A percentile compares a stretch with the other conserved stretches of the same genome.
Evolutionary conservation across 257 asterid species (phyloP).

Genomic region (Coffea canephora): DNA sequence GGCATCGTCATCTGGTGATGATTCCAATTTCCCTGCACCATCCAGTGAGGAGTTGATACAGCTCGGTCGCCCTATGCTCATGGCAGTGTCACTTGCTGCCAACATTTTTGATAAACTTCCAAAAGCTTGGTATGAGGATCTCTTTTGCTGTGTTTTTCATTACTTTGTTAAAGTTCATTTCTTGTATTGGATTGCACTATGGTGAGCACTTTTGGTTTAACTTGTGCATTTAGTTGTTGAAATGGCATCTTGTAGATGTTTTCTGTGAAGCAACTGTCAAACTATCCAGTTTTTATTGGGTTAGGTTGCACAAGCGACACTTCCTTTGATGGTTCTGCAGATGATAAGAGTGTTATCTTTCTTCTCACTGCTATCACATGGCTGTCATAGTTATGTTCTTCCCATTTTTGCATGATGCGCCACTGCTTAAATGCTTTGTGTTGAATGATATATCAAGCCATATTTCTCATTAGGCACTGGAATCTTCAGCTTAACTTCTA

Average conservation of each 20-base stretch:
- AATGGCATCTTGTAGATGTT: not conserved
- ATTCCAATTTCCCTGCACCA: conserved; percentile 40
- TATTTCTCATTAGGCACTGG: not conserved
- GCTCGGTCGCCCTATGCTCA: conserved; percentile 89
- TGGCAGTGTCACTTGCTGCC: conserved; percentile 61
- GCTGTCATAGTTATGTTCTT: not conserved
- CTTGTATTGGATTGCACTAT: not conserved
- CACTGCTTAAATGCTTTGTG: not conserved
- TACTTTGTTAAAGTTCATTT: not conserved
- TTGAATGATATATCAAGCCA: not conserved
- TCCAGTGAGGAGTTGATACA: conserved; percentile 49
- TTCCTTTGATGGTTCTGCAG: not conserved
- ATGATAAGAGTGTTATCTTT: not conserved
- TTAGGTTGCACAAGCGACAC: not conserved
- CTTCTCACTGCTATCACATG: not conserved
- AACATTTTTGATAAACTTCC: conserved; percentile 88
- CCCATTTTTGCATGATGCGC: not conserved
- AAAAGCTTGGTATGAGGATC: conserved; percentile 68
- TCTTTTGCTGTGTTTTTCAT: conserved; percentile 1
- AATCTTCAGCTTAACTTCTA: not conserved
- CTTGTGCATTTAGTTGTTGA: not conserved
- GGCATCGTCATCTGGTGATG: conserved; percentile 40
- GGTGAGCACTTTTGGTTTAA: not conserved
- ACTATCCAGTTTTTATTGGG: not conserved
- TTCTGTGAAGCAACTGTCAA: not conserved